These are phyloP conservation scores for Trichoderma atroviride DNA, from an alignment of 2,329 filamentous ascomycete genomes.

Conservation along the genomic window DNA sequence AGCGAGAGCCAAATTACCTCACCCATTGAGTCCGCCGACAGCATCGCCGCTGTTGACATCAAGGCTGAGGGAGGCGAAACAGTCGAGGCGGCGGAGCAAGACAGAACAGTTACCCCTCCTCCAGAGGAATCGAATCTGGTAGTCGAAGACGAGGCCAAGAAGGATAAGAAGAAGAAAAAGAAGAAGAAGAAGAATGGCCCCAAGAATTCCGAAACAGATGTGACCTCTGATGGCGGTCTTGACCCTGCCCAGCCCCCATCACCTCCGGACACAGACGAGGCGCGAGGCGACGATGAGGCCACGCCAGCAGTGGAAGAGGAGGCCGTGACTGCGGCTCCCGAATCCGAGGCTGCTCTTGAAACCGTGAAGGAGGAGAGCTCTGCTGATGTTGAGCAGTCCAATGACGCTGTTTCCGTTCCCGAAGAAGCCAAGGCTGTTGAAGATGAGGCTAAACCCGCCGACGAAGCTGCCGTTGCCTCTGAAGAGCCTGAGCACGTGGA, in stretches of 20 bases:
- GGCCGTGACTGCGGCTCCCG: not conserved
- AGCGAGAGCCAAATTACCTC: slow-evolving; percentile 26
- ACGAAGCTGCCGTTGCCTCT: slow-evolving; percentile 23
- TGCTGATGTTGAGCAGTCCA: slow-evolving; percentile 8
- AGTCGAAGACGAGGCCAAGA: slow-evolving; percentile 25
- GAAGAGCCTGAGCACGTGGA: slow-evolving; percentile 12
- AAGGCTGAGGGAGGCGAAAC: slow-evolving; percentile 19
- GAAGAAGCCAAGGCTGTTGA: slow-evolving; percentile 22
- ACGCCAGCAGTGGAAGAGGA: slow-evolving; percentile 20
- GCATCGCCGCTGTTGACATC: slow-evolving; percentile 4
- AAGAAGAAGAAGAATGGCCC: slow-evolving; percentile 28
- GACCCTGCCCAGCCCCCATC: slow-evolving; percentile 25
- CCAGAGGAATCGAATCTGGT: slow-evolving; percentile 18
- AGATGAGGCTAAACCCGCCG: slow-evolving; percentile 16
- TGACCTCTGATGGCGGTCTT: slow-evolving; percentile 20
- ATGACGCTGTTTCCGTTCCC: slow-evolving; percentile 6
- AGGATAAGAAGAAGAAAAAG: slow-evolving; percentile 27
- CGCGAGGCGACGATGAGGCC: slow-evolving; percentile 15
- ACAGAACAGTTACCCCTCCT: slow-evolving; percentile 23
- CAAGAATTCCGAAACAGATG: slow-evolving; percentile 22
- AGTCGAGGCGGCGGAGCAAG: slow-evolving; percentile 19
- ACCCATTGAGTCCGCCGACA: slow-evolving; percentile 22
- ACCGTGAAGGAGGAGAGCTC: slow-evolving; percentile 18
- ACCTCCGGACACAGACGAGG: slow-evolving; percentile 23
- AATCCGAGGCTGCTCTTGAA: slow-evolving; percentile 13